Evolutionary conservation across 2,329 filamentous ascomycete genomes (phyloP).

Genomic region (Fusarium praegraminearum): DNA sequence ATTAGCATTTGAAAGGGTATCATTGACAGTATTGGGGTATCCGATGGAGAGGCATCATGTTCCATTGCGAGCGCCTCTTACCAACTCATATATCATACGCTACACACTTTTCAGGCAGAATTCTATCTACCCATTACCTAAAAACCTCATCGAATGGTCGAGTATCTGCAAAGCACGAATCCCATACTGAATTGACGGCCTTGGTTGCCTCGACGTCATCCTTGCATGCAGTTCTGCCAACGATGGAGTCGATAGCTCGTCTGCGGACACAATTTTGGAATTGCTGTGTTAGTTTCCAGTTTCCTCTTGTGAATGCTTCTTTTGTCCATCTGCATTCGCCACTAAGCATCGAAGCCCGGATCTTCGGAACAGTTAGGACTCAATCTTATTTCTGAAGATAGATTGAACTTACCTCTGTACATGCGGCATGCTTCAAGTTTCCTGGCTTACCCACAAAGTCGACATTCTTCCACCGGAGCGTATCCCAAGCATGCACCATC

Average conservation of each 20-base stretch:
- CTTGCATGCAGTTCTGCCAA: constrained; percentile 81
- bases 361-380: constrained; percentile 63
- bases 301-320: constrained; percentile 85
- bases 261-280: constrained; percentile 91
- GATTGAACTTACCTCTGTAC: constrained; percentile 77
- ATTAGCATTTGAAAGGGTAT: constrained; percentile 42
- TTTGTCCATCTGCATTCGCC: constrained; percentile 93
- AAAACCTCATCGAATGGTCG: constrained; percentile 98
- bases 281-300: constrained; percentile 91
- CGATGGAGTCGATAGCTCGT: constrained; percentile 83
- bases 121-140: constrained; percentile 62
- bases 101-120: constrained; percentile 38
- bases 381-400: background rate
- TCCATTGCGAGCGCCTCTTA: constrained; percentile 27
- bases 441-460: constrained; percentile 75
- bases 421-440: constrained; percentile 89
- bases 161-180: constrained; percentile 94
- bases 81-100: constrained; percentile 43
- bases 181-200: constrained; percentile 98
- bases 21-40: constrained; percentile 44
- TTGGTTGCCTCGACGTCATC: constrained; percentile 87
- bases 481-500: constrained; percentile 98
- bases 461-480: constrained; percentile 85
- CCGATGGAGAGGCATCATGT: constrained; percentile 26
- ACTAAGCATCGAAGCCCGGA: constrained; percentile 90